These are phyloP conservation scores for Purpureocillium lavendulum DNA, from an alignment of 2,329 filamentous ascomycete species.

Conservation along the genomic window DNA sequence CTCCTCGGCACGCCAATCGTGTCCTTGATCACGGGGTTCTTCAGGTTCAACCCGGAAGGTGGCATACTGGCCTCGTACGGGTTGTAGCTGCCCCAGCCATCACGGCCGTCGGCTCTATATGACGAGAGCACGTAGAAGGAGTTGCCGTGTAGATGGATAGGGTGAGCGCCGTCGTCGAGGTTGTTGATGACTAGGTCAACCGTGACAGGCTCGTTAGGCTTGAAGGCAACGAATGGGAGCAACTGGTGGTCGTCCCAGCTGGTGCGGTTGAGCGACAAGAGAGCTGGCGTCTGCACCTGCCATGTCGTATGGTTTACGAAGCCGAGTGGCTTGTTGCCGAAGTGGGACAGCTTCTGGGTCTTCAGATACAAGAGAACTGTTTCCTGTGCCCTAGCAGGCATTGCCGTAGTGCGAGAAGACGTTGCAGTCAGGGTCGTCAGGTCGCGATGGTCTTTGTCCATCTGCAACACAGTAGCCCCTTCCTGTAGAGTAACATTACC, in stretches of 20 bases:
- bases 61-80: constrained; percentile 9
- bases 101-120: constrained; percentile 9
- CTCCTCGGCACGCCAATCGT: constrained; percentile 31
- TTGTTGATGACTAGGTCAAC: constrained; percentile 23
- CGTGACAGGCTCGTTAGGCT: constrained; percentile 3
- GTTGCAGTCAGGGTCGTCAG: constrained; percentile 3
- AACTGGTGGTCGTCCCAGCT: constrained; percentile 15
- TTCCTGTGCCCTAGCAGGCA: constrained; percentile 8
- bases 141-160: constrained; percentile 47
- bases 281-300: constrained; percentile 12
- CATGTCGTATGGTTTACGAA: constrained; percentile 18
- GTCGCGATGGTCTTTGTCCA: constrained; percentile 4
- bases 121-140: constrained; percentile 35
- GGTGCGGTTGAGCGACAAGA: constrained; percentile 11
- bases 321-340: constrained; percentile 13
- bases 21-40: constrained; percentile 16
- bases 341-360: constrained; percentile 13
- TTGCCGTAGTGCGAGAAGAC: neutral
- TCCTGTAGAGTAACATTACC: neutral
- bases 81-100: constrained; percentile 17
- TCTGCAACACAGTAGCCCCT: neutral
- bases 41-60: constrained; percentile 5
- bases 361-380: constrained; percentile 15
- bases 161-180: constrained; percentile 22
- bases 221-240: constrained; percentile 9